A percentile compares a stretch with the other conserved stretches of the same genome.
phyloP scores from a whole-genome alignment of 2,329 filamentous ascomycete species.

The Ascochyta viciae-villosae region DNA sequence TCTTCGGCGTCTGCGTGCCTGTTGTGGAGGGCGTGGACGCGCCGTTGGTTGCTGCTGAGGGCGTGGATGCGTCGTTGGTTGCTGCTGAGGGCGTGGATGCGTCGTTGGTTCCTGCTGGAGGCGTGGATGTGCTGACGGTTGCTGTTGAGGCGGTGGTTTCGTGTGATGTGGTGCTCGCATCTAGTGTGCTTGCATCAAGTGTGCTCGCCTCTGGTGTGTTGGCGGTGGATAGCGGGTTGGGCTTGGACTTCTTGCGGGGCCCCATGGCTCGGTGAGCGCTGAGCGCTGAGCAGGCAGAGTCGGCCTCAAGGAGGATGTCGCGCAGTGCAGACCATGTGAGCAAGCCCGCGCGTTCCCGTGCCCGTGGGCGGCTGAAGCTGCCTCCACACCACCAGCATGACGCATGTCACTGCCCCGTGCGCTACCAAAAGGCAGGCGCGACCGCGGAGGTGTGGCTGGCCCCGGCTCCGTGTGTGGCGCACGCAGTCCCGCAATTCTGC shows the following conservation, averaged over 20 bases:
- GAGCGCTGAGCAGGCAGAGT: slow-evolving; percentile 26
- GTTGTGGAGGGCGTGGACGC: slow-evolving; percentile 23
- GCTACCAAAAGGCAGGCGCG: background rate
- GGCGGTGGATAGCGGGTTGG: slow-evolving; percentile 37
- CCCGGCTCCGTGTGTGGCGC: background rate
- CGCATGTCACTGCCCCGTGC: slow-evolving; percentile 6
- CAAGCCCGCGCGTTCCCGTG: slow-evolving; percentile 10
- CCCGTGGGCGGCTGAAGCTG: slow-evolving; percentile 14
- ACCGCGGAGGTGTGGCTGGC: background rate
- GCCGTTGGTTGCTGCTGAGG: slow-evolving; percentile 19
- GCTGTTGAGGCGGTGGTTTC: slow-evolving; percentile 14
- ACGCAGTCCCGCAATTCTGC: background rate
- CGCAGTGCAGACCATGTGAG: slow-evolving; percentile 7
- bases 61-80: slow-evolving; percentile 17
- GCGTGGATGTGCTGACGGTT: slow-evolving; percentile 7
- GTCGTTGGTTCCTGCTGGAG: slow-evolving; percentile 15
- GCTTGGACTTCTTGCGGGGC: slow-evolving; percentile 53
- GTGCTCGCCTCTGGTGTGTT: no score
- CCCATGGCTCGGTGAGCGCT: slow-evolving; percentile 42
- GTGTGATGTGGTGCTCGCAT: slow-evolving; percentile 24
- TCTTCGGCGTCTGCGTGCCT: slow-evolving; percentile 28
- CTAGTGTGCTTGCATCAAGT: background rate
- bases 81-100: slow-evolving; percentile 18
- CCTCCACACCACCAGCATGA: slow-evolving; percentile 4
- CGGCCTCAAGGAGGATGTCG: slow-evolving; percentile 19